Percentiles rank a stretch among this genome's conserved stretches.
Evolutionary conservation across 73 alveolate species (phyloP).

Genomic region (Halteria grandinella): DNA sequence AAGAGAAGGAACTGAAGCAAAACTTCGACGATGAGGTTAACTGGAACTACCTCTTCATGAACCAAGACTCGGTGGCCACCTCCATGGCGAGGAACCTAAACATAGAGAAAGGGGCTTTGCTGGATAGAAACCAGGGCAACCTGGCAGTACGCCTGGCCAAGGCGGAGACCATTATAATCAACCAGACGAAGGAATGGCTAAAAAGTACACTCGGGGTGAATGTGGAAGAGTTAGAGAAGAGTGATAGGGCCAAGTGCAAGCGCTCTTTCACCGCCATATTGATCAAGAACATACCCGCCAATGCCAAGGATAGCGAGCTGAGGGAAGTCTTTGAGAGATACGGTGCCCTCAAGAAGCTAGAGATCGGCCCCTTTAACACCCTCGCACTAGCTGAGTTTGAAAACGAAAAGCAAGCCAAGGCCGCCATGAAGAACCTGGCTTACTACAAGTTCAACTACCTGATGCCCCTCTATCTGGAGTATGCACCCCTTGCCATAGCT

Average conservation of each 20-base stretch:
- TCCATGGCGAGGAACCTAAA: slow-evolving; percentile 84
- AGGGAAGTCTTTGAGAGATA: slow-evolving; percentile 87
- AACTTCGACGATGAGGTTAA: slow-evolving; percentile 89
- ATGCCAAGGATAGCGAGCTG: slow-evolving; percentile 79
- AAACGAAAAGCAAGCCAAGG: slow-evolving; percentile 83
- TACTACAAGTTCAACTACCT: slow-evolving; percentile 69
- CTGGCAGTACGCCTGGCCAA: slow-evolving; percentile 91
- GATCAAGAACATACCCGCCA: slow-evolving; percentile 87
- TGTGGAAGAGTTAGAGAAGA: slow-evolving; percentile 78
- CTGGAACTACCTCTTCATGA: slow-evolving; percentile 95
- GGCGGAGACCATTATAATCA: slow-evolving; percentile 92
- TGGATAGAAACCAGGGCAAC: slow-evolving; percentile 87
- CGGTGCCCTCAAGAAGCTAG: slow-evolving; percentile 83
- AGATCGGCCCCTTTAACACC: slow-evolving; percentile 92
- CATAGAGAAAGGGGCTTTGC: slow-evolving; percentile 85
- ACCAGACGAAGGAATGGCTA: slow-evolving; percentile 97
- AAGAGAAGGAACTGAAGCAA: slow-evolving; percentile 73
- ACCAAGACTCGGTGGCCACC: slow-evolving; percentile 93
- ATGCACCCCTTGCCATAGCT: slow-evolving; percentile 64
- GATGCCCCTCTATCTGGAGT: slow-evolving; percentile 77
- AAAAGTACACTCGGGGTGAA: slow-evolving; percentile 81
- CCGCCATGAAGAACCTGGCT: slow-evolving; percentile 90
- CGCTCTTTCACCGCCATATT: slow-evolving; percentile 81
- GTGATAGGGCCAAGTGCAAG: slow-evolving; percentile 82
- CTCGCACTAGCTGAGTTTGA: slow-evolving; percentile 90